Evolutionary conservation across 1,139 yeast genomes (phyloP).

Genomic region (Taphrina deformans): DNA sequence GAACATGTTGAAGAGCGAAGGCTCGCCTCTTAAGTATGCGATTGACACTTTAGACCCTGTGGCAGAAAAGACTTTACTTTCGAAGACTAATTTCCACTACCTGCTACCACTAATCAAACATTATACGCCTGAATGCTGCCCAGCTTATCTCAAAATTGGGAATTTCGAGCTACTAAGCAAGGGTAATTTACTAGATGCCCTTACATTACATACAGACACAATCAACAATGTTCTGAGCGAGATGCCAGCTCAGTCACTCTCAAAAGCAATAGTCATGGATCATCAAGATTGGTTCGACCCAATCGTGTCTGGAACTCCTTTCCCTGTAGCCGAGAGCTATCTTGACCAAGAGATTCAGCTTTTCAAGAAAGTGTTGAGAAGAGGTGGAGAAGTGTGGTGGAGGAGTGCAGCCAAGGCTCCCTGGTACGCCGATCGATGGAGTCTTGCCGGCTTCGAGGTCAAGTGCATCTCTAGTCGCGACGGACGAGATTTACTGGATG

Average conservation of each 20-base stretch:
- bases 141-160: conserved; percentile 65
- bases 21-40: conserved; percentile 65
- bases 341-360: conserved; percentile 51
- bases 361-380: conserved; percentile 60
- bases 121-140: conserved; percentile 67
- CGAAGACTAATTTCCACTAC: conserved; percentile 75
- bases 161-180: conserved; percentile 51
- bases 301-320: background rate
- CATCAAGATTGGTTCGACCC: conserved; percentile 80
- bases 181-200: conserved; percentile 55
- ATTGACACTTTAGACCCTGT: conserved; percentile 78
- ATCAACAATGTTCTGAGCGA: conserved; percentile 72
- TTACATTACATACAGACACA: conserved; percentile 77
- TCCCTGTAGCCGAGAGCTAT: conserved; percentile 58
- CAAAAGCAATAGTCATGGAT: conserved; percentile 82
- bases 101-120: conserved; percentile 64
- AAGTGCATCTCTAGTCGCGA: conserved; percentile 50
- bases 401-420: conserved; percentile 74
- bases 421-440: conserved; percentile 73
- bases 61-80: conserved; percentile 60
- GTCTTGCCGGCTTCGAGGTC: conserved; percentile 62
- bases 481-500: conserved; percentile 48
- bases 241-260: conserved; percentile 60
- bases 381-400: conserved; percentile 71
- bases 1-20: conserved; percentile 60